phyloP scores from a whole-genome alignment of 1,139 yeast genomes.

The Geotrichum carabidarum region DNA sequence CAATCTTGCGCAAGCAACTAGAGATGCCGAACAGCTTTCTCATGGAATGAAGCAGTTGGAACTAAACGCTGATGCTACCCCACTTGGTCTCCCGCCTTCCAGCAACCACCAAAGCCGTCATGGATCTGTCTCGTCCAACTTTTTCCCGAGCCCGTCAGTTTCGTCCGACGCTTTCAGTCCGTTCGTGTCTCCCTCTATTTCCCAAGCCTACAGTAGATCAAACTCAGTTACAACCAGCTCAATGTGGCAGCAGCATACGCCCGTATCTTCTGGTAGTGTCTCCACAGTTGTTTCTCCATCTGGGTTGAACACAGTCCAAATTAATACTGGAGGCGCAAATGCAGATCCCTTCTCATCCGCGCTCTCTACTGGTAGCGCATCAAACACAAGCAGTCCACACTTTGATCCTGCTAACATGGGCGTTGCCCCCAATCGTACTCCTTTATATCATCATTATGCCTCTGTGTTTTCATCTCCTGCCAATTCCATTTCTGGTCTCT shows the following conservation, averaged over 20 bases:
- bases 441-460: slow-evolving; percentile 11
- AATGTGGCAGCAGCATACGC: slow-evolving; percentile 13
- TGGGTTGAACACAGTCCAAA: background rate
- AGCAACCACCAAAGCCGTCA: slow-evolving; percentile 15
- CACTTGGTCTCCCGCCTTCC: slow-evolving; percentile 4
- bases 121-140: slow-evolving; percentile 8
- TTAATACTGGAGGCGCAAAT: background rate
- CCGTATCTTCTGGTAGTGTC: slow-evolving; percentile 3
- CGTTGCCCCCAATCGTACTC: slow-evolving; percentile 9
- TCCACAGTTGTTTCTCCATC: slow-evolving; percentile 8
- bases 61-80: slow-evolving; percentile 11
- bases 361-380: background rate
- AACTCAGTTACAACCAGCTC: slow-evolving; percentile 6
- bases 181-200: slow-evolving; percentile 10
- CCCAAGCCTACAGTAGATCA: slow-evolving; percentile 7
- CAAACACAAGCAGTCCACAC: background rate
- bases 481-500: slow-evolving; percentile 13
- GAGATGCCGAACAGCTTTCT: slow-evolving; percentile 56
- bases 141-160: slow-evolving; percentile 7
- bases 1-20: slow-evolving; percentile 72
- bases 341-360: background rate
- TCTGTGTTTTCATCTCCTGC: slow-evolving; percentile 19
- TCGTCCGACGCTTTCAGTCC: slow-evolving; percentile 13
- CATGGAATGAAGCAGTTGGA: slow-evolving; percentile 10
- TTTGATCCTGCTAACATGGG: background rate